Evolutionary conservation across 2,329 filamentous ascomycete species (phyloP), one percentile per base, ranked within the genome.

Genomic region (Verticillium nonalfalfae): DNA sequence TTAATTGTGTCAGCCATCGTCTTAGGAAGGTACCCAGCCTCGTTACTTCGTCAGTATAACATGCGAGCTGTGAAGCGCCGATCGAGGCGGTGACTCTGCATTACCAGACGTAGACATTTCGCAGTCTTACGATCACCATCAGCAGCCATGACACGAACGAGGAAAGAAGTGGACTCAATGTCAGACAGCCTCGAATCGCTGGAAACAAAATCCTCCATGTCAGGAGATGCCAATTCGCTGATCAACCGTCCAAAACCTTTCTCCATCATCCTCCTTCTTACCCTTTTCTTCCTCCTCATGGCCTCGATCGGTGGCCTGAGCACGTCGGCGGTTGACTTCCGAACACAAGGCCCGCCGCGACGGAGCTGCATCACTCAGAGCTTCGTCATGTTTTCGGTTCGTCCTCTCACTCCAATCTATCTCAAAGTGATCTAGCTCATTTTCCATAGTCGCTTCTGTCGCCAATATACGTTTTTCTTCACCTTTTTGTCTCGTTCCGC

Each of bases 401-500:
- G 64, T 59, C 1, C 34, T 21, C 4, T 6, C 15, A 3, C 3
- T 4, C 1, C 2, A 6, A 14, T 26, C 10, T 7, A 14, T 26
- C 10, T 26, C 21, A 26, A 18, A 21, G 7, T 33, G 38, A 38
- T 35, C 57, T 39, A 14, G 26, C 64, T 64, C 4, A 65, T 21
- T 7, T 9, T 18, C 1, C 3, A 21, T 35, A 72, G 70, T 70
- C 68, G 21, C 65, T 74, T 10, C 65, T 74, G 11, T 68, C 70
- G 0, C 59, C 73, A 1, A 60, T 71, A 15, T 75, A 75, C 59
- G 63, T 74, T 39, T 57, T 60, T n/a, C 62, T 74, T 3, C 70
- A 75, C 56, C 13, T 71, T n/a, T 57, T 68, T 10, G 70, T 72
- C 0, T 67, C 73, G 1, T 64, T 63, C 18, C 65, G 65, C 3